Evolutionary conservation across 495 filamentous ascomycete species (phyloP).

Genomic region (Penicillium flavigenum): DNA sequence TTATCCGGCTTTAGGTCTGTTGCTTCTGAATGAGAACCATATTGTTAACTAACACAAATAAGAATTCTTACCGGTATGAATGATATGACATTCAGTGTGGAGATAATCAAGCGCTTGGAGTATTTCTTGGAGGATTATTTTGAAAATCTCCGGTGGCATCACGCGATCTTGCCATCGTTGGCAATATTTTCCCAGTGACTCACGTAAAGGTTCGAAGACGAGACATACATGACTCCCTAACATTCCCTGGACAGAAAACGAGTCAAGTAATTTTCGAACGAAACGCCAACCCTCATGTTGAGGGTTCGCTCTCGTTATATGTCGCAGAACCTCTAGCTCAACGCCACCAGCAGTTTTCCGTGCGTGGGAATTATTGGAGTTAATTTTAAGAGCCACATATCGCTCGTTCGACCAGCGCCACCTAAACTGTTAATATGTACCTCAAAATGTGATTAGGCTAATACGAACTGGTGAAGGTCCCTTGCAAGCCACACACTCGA

Average conservation of each 20-base stretch:
- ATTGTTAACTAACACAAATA: conserved; percentile 5
- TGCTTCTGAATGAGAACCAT: conserved; percentile 7
- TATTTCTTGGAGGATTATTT: conserved; percentile 18
- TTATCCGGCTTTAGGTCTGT: conserved; percentile 17
- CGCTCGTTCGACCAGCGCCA: conserved; percentile 31
- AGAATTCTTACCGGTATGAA: conserved; percentile 17
- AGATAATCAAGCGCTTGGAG: conserved; percentile 20
- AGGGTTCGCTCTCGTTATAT: conserved; percentile 29
- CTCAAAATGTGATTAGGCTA: background rate
- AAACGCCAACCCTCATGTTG: conserved; percentile 43
- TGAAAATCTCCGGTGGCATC: conserved; percentile 18
- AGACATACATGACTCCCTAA: conserved; percentile 32
- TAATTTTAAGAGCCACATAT: conserved; percentile 41
- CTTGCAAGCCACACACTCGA: conserved; percentile 43
- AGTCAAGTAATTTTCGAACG: conserved; percentile 30
- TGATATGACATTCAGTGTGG: conserved; percentile 20
- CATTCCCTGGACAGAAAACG: conserved; percentile 28
- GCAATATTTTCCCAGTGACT: conserved; percentile 7
- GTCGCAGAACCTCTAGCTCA: conserved; percentile 21
- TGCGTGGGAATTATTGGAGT: conserved; percentile 15
- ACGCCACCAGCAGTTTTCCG: conserved; percentile 18
- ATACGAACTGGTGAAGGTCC: conserved; percentile 32
- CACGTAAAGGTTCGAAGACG: conserved; percentile 25
- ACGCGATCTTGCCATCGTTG: conserved; percentile 2
- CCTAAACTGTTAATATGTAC: conserved; percentile 12